Evolutionary conservation across 2,329 filamentous ascomycete species (phyloP).

Genomic region (Epichloe uncinata): DNA sequence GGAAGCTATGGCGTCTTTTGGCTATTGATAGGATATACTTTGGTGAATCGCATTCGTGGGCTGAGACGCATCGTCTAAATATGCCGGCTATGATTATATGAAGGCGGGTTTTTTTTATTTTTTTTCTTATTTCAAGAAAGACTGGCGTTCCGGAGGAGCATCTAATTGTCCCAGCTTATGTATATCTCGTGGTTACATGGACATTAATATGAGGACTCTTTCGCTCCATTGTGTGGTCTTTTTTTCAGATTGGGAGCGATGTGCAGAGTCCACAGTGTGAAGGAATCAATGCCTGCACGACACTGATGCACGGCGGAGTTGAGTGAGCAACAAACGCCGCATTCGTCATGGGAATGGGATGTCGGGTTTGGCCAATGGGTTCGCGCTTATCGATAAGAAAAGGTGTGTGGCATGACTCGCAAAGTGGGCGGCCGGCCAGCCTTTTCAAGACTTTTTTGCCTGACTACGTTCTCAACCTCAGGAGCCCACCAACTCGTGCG

Average conservation of each 20-base stretch:
- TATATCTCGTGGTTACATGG: background rate
- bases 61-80: background rate
- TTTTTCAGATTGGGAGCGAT: no score
- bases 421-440: background rate
- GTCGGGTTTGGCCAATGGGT: no score
- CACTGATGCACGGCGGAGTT: no score
- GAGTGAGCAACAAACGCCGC: no score
- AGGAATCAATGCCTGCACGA: background rate
- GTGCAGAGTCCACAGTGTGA: background rate
- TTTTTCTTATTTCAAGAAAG: background rate
- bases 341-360: no score
- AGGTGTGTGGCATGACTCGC: slow-evolving; percentile 10
- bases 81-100: background rate
- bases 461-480: background rate
- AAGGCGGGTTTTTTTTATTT: background rate
- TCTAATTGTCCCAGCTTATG: background rate
- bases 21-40: slow-evolving; percentile 15
- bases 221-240: background rate
- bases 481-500: background rate
- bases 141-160: background rate
- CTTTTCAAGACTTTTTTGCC: background rate
- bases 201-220: background rate
- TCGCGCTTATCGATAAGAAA: slow-evolving; percentile 19
- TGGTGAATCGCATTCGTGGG: background rate
- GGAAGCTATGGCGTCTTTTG: slow-evolving; percentile 33